Evolutionary conservation across 345 rosid species (phyloP).

Genomic region (Salix exigua): DNA sequence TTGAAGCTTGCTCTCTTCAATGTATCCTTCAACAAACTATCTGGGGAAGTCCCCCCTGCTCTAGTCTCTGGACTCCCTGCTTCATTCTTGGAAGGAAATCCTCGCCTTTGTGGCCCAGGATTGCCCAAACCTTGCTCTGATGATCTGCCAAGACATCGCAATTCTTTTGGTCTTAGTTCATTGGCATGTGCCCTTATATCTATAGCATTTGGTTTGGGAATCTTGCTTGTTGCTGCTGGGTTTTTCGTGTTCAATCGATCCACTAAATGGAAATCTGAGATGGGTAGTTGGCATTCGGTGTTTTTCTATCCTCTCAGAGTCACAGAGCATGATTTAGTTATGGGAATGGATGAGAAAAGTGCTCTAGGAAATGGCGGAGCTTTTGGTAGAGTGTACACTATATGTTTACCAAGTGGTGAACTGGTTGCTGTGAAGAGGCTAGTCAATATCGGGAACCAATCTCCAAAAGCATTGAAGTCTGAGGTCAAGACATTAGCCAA

Average conservation of each 20-base stretch:
- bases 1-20: slow-evolving; percentile 92
- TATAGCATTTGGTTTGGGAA: slow-evolving; percentile 53
- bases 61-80: slow-evolving; percentile 87
- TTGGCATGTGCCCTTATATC: slow-evolving; percentile 58
- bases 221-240: slow-evolving; percentile 48
- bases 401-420: slow-evolving; percentile 75
- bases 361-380: slow-evolving; percentile 55
- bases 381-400: slow-evolving; percentile 55
- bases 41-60: slow-evolving; percentile 58
- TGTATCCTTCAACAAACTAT: slow-evolving; percentile 68
- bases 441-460: slow-evolving; percentile 50
- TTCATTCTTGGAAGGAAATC: slow-evolving; percentile 83
- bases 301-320: slow-evolving; percentile 78
- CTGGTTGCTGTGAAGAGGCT: slow-evolving; percentile 73
- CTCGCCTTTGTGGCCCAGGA: slow-evolving; percentile 79
- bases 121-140: slow-evolving; percentile 59
- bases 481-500: slow-evolving; percentile 84
- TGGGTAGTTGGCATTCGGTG: slow-evolving; percentile 62
- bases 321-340: slow-evolving; percentile 63
- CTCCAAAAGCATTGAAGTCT: slow-evolving; percentile 64
- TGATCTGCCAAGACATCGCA: slow-evolving; percentile 33
- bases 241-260: slow-evolving; percentile 48
- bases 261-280: slow-evolving; percentile 46
- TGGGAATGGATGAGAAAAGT: slow-evolving; percentile 64
- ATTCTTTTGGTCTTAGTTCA: slow-evolving; percentile 29